A percentile compares a stretch with the other conserved stretches of the same genome.
These are phyloP conservation scores for Dipodascus albidus DNA, from an alignment of 805 yeast species.

Conservation along the genomic window DNA sequence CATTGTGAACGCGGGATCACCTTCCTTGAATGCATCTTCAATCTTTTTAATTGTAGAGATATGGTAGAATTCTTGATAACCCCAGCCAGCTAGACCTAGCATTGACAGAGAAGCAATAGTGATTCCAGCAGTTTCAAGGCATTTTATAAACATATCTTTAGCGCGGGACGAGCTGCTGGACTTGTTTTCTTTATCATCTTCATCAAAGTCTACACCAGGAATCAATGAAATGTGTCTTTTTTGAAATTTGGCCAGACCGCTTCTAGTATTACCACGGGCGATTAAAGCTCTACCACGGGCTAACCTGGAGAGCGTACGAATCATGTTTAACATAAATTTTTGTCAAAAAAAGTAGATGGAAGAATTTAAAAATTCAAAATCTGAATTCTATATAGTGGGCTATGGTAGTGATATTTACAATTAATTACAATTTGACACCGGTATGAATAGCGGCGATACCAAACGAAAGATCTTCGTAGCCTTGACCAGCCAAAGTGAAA, in stretches of 20 bases:
- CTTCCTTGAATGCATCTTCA: conserved; percentile 52
- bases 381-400: neutral
- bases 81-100: conserved; percentile 59
- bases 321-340: too few relatives aligned
- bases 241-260: neutral
- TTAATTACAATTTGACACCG: conserved; percentile 69
- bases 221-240: neutral
- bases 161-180: neutral
- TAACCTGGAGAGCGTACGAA: neutral
- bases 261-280: too few relatives aligned
- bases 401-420: neutral
- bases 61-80: conserved; percentile 54
- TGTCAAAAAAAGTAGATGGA: too few relatives aligned
- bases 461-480: conserved; percentile 87
- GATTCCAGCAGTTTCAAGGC: conserved; percentile 53
- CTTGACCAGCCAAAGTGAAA: conserved; percentile 77
- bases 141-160: conserved; percentile 10
- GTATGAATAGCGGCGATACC: conserved; percentile 95
- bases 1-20: conserved; percentile 52
- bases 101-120: conserved; percentile 59
- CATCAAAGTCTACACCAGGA: neutral
- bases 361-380: too few relatives aligned
- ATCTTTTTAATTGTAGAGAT: conserved; percentile 52
- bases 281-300: too few relatives aligned
- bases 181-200: neutral